Evolutionary conservation across 495 filamentous ascomycete species (phyloP), one percentile per base, ranked within the genome.

Genomic region (Extremus antarcticus): DNA sequence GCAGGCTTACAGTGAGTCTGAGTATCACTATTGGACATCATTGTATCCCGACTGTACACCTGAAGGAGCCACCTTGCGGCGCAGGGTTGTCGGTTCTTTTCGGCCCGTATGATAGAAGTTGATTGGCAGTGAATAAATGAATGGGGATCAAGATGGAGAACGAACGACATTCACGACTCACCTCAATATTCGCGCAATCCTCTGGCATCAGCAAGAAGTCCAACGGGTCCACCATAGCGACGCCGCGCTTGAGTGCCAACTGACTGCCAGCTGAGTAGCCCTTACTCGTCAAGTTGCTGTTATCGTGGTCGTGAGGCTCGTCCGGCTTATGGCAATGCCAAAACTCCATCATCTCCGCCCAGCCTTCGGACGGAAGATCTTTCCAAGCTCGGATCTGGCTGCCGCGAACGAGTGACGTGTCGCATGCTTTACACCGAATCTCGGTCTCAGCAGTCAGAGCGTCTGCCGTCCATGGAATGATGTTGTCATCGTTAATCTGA

Each of bases 311-410:
- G 40, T 69, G 60, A 11, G 68, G 59, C 40, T 63, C 63, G 43
- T 66, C 53, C 9, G 70, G 92, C 65, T 96, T 97, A 67, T 98
- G 92, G 65, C 92, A 99, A 69, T 99, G 92, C 92, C 92, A 99
- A 61, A 96, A 95, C 66, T 99, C 92, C 92, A 99, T 99, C 94
- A 97, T 96, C 68, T 99, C 92, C 1, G 91, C 92, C 92, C 92
- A 99, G 63, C 94, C 92, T 55, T 90, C 88, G 60, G 88, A 94
- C 0, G 92, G 92, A 3, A 98, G 75, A 63, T 97, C 90, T 69
- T 90, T 95, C 92, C 94, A 98, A n/a, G 68, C 70, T 60, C 69
- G 68, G 23, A 85, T 63, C 3, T 47, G 60, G 2, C 70, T 71
- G 7, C 53, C 43, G 2, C 63, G 48, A 8, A 88, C 64, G 24